These are phyloP conservation scores for Nigrospora oryzae DNA, from an alignment of 2,329 filamentous ascomycete species.

Conservation along the genomic window DNA sequence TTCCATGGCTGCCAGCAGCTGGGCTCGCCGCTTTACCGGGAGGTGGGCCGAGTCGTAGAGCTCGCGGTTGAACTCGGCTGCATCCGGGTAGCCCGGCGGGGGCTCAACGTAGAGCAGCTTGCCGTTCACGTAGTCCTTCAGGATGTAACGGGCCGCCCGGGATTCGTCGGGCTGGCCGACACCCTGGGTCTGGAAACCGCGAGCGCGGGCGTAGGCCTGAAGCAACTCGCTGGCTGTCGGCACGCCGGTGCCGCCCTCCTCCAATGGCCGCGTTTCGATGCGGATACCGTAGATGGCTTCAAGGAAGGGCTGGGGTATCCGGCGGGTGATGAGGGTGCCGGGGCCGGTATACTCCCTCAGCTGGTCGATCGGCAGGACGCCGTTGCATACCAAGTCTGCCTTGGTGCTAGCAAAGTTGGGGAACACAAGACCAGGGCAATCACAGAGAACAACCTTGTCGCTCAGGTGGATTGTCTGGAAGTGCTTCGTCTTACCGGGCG, in stretches of 20 bases:
- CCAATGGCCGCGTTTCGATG: conserved; percentile 69
- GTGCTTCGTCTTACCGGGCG: conserved; percentile 97
- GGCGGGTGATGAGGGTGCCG: conserved; percentile 69
- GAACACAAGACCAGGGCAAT: conserved; percentile 97
- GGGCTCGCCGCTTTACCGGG: conserved; percentile 68
- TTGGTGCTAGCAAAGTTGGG: conserved; percentile 97
- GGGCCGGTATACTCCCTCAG: conserved; percentile 88
- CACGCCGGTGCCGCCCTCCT: conserved; percentile 86
- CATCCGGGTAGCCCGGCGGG: conserved; percentile 66
- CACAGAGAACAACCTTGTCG: conserved; percentile 82
- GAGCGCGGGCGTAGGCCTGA: conserved; percentile 74
- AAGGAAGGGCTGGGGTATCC: conserved; percentile 81
- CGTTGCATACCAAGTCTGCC: conserved; percentile 90
- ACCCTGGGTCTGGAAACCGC: conserved; percentile 86
- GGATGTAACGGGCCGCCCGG: conserved; percentile 75
- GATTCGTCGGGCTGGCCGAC: conserved; percentile 90
- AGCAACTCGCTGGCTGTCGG: conserved; percentile 83
- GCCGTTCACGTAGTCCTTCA: conserved; percentile 97
- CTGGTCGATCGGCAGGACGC: conserved; percentile 92
- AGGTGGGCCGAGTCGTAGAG: conserved; percentile 79
- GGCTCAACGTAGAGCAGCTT: conserved; percentile 90
- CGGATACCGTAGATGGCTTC: conserved; percentile 92
- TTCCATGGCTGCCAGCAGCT: conserved; percentile 44
- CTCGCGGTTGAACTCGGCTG: conserved; percentile 74
- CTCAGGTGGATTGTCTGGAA: conserved; percentile 97